Percentiles rank a stretch among this genome's conserved stretches.
Evolutionary conservation across 2,329 filamentous ascomycete genomes (phyloP).

Genomic region (Nemania diffusa): DNA sequence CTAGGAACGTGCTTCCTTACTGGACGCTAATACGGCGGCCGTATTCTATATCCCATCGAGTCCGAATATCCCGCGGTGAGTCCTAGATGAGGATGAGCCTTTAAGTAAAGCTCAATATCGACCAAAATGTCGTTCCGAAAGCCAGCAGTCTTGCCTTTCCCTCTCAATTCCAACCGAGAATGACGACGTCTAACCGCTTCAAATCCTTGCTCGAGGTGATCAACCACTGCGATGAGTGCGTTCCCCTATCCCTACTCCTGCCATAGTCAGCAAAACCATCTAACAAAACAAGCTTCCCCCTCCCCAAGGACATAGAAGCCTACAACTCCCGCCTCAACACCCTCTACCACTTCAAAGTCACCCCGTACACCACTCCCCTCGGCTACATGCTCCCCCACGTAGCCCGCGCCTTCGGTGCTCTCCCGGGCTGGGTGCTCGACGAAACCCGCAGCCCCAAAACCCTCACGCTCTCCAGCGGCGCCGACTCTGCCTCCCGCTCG

Average conservation of each 20-base stretch:
- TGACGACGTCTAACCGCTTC: background rate
- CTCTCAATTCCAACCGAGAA: background rate
- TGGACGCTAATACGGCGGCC: background rate
- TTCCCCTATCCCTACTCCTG: background rate
- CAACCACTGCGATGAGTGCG: constrained; percentile 30
- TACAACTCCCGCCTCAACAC: constrained; percentile 19
- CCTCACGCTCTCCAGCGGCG: constrained; percentile 14
- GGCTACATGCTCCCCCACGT: constrained; percentile 28
- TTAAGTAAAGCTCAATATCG: too few species aligned
- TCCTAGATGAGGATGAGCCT: too few species aligned
- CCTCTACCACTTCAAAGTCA: constrained; percentile 33
- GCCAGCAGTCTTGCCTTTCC: background rate
- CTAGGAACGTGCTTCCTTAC: too few species aligned
- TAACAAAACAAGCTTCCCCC: constrained; percentile 28
- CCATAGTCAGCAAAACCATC: background rate
- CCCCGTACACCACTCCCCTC: constrained; percentile 5
- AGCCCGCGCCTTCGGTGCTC: constrained; percentile 1
- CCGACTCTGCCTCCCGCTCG: constrained; percentile 19
- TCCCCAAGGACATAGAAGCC: constrained; percentile 16
- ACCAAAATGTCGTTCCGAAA: too few species aligned
- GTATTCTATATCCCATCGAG: background rate
- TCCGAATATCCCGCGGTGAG: background rate
- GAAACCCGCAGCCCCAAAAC: background rate
- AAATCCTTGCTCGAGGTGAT: constrained; percentile 13
- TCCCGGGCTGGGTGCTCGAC: constrained; percentile 16